Conservation (phyloP, 2,329 filamentous ascomycete genomes). For the Incumbomyces delicatus region DNA sequence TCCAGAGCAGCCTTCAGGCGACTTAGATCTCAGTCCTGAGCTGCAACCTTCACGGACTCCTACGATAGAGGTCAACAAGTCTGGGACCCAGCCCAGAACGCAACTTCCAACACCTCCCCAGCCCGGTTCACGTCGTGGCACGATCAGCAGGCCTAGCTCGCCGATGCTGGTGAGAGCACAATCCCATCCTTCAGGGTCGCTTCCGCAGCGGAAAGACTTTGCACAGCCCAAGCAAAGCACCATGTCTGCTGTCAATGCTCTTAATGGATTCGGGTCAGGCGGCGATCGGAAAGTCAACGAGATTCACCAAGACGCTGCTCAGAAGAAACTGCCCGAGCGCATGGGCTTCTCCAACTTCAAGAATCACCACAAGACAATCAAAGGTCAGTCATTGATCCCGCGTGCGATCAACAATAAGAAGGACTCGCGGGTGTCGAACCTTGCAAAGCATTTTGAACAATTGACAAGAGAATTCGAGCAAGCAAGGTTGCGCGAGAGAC, state of each 20-base stretch:
- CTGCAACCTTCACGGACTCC: background rate
- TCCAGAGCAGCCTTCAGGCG: background rate
- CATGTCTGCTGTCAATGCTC: constrained; percentile 16
- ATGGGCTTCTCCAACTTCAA: constrained; percentile 59
- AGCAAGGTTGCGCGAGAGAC: constrained; percentile 76
- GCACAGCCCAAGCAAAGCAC: constrained; percentile 13
- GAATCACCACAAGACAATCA: constrained; percentile 34
- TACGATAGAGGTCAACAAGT: background rate
- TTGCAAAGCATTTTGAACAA: constrained; percentile 94
- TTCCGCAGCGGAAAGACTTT: constrained; percentile 25
- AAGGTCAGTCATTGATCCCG: constrained; percentile 66
- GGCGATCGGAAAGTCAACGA: constrained; percentile 17
- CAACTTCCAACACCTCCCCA: background rate
- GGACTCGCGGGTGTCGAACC: constrained; percentile 72
- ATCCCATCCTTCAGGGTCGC: constrained; percentile 38
- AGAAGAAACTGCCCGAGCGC: constrained; percentile 70
- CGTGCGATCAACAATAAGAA: constrained; percentile 65
- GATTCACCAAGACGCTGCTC: constrained; percentile 34
- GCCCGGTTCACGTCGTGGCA: background rate
- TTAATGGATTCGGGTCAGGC: constrained; percentile 15
- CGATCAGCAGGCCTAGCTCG: constrained; percentile 24
- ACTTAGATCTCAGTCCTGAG: background rate
- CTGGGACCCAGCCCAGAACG: background rate
- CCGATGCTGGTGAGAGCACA: constrained; percentile 42
- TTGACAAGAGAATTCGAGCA: constrained; percentile 94